Conservation (phyloP, 176 grass and related monocot genomes). For the Avena sativa region DNA sequence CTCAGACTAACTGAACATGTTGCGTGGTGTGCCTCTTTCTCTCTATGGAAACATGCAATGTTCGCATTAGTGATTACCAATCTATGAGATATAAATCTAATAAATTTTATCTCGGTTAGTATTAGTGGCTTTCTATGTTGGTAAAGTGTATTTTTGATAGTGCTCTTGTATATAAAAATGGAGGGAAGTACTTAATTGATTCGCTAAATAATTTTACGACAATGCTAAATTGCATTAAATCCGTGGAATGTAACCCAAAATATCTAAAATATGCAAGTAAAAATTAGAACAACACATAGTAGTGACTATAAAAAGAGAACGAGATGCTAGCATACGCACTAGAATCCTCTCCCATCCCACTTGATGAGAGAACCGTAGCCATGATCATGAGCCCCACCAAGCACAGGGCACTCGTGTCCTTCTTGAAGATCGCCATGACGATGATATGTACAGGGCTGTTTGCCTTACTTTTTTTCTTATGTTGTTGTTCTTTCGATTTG, state of each 20-base stretch:
- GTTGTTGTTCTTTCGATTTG: neutral
- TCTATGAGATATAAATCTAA: too few relatives aligned
- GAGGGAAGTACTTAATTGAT: neutral
- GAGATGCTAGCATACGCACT: neutral
- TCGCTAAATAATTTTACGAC: neutral
- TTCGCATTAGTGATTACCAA: too few relatives aligned
- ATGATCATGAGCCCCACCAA: neutral
- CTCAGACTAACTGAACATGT: too few relatives aligned
- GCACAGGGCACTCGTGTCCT: neutral
- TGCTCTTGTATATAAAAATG: too few relatives aligned
- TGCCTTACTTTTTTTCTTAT: neutral
- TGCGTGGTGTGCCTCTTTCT: too few relatives aligned
- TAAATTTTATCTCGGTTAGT: too few relatives aligned
- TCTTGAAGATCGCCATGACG: neutral
- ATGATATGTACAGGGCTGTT: neutral
- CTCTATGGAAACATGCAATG: too few relatives aligned
- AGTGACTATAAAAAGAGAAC: neutral
- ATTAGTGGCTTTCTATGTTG: too few relatives aligned
- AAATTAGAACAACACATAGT: neutral
- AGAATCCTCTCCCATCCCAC: neutral
- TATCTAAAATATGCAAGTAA: neutral
- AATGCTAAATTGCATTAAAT: neutral
- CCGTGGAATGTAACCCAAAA: neutral
- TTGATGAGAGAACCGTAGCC: neutral
- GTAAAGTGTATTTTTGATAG: too few relatives aligned